phyloP scores from a whole-genome alignment of 225 moss, liverwort and hornwort species.

The Takakia lepidozioides region DNA sequence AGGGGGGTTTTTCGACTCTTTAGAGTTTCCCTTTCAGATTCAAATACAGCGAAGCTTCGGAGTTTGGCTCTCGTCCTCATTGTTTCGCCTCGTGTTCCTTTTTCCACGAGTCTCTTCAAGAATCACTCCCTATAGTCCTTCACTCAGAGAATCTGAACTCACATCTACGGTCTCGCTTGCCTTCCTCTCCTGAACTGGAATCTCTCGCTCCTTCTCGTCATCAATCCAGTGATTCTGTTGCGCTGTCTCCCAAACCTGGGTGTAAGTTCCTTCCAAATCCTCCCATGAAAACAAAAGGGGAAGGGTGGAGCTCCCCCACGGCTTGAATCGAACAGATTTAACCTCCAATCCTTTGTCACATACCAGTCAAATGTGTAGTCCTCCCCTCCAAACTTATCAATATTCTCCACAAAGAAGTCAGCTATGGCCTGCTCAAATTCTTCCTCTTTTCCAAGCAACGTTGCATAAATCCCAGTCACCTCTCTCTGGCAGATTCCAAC shows the following conservation, averaged over 20 bases:
- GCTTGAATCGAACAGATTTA: conserved; percentile 84
- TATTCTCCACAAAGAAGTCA: conserved; percentile 49
- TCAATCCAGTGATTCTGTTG: not conserved
- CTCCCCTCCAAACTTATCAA: conserved; percentile 51
- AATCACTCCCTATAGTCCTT: no score
- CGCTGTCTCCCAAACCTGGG: not conserved
- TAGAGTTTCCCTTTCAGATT: no score
- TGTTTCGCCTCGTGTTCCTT: not conserved
- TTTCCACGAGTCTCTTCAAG: no score
- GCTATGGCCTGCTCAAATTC: conserved; percentile 37
- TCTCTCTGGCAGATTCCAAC: conserved; percentile 79
- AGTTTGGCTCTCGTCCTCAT: no score
- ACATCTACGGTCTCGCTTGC: not conserved
- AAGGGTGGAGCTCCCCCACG: conserved; percentile 77
- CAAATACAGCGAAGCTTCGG: no score
- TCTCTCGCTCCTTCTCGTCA: not conserved
- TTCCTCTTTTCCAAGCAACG: conserved; percentile 40
- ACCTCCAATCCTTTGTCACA: conserved; percentile 49
- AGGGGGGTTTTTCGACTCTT: no score
- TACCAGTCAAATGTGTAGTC: conserved; percentile 80
- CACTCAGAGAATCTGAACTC: conserved; percentile 1
- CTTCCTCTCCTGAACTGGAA: no score
- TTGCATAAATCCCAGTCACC: conserved; percentile 85
- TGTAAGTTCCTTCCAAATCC: conserved; percentile 55
- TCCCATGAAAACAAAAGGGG: conserved; percentile 86